A percentile compares a stretch with the other conserved stretches of the same genome.
Evolutionary conservation across 2,329 filamentous ascomycete genomes (phyloP).

Genomic region (Alternaria tenuissima): DNA sequence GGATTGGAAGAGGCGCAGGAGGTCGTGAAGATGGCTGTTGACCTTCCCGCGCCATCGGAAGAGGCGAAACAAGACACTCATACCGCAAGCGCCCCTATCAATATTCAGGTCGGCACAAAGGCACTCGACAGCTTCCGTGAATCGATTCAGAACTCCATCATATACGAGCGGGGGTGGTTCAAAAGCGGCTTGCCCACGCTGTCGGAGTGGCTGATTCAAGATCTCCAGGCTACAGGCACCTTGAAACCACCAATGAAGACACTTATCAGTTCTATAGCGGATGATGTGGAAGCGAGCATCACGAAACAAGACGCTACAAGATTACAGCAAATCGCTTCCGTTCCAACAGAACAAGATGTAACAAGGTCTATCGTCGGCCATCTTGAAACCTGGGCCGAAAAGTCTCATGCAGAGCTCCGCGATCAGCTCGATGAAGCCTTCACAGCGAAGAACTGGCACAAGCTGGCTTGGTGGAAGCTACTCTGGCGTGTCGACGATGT

Average conservation of each 20-base stretch:
- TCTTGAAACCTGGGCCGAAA: slow-evolving; percentile 77
- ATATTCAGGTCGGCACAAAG: slow-evolving; percentile 68
- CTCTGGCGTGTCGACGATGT: slow-evolving; percentile 96
- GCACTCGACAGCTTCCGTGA: slow-evolving; percentile 74
- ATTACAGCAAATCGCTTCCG: slow-evolving; percentile 42
- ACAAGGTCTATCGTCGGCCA: slow-evolving; percentile 63
- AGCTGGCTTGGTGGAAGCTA: slow-evolving; percentile 91
- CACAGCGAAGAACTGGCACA: slow-evolving; percentile 76
- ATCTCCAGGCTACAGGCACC: slow-evolving; percentile 45
- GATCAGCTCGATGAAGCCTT: slow-evolving; percentile 82
- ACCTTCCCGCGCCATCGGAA: slow-evolving; percentile 59
- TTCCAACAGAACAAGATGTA: slow-evolving; percentile 54
- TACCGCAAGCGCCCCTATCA: slow-evolving; percentile 58
- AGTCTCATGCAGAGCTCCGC: slow-evolving; percentile 83
- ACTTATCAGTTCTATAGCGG: slow-evolving; percentile 73
- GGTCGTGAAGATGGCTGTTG: slow-evolving; percentile 65
- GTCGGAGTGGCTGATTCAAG: slow-evolving; percentile 67
- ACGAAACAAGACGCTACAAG: slow-evolving; percentile 58
- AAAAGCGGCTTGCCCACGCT: slow-evolving; percentile 73
- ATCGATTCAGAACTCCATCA: slow-evolving; percentile 72
- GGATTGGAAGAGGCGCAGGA: slow-evolving; percentile 51
- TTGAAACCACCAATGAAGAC: slow-evolving; percentile 72
- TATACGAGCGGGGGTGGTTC: slow-evolving; percentile 78
- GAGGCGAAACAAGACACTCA: slow-evolving; percentile 39
- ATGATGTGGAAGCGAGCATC: slow-evolving; percentile 62